These are phyloP conservation scores for Solanum sejunctum DNA, from an alignment of 257 asterid species.

Conservation along the genomic window DNA sequence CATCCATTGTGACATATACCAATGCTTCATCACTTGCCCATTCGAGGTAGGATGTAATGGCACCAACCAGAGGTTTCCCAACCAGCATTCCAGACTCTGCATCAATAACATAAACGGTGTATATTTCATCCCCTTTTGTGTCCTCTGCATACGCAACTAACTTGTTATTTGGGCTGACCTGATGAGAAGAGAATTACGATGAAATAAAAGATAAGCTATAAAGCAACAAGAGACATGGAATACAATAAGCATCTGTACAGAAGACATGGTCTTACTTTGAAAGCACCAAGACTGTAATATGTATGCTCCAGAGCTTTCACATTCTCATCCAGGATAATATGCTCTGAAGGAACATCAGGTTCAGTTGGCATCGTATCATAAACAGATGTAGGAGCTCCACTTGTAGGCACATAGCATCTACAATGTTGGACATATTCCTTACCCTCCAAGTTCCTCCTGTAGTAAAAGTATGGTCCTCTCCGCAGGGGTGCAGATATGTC, in stretches of 20 bases:
- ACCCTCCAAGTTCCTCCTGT: conserved; percentile 74
- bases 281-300: conserved; percentile 58
- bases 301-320: conserved; percentile 53
- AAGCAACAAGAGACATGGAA: neutral
- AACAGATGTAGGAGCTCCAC: conserved; percentile 34
- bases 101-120: conserved; percentile 66
- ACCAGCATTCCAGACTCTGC: conserved; percentile 59
- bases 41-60: conserved; percentile 41
- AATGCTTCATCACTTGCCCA: conserved; percentile 87
- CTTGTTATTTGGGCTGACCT: conserved; percentile 80
- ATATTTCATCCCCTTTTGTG: conserved; percentile 84
- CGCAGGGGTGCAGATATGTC: conserved; percentile 69
- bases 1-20: conserved; percentile 83
- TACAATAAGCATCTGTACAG: neutral
- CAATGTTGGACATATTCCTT: conserved; percentile 75
- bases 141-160: conserved; percentile 91
- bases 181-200: conserved; percentile 3
- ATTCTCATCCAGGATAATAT: conserved; percentile 80
- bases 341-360: conserved; percentile 83
- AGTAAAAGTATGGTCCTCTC: conserved; percentile 67
- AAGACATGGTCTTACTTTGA: conserved; percentile 40
- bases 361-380: conserved; percentile 75
- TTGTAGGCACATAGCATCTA: conserved; percentile 51
- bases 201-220: neutral
- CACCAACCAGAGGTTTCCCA: conserved; percentile 62